Evolutionary conservation across 2,329 filamentous ascomycete genomes (phyloP).

Genomic region (Coleophoma eucalyptorum): DNA sequence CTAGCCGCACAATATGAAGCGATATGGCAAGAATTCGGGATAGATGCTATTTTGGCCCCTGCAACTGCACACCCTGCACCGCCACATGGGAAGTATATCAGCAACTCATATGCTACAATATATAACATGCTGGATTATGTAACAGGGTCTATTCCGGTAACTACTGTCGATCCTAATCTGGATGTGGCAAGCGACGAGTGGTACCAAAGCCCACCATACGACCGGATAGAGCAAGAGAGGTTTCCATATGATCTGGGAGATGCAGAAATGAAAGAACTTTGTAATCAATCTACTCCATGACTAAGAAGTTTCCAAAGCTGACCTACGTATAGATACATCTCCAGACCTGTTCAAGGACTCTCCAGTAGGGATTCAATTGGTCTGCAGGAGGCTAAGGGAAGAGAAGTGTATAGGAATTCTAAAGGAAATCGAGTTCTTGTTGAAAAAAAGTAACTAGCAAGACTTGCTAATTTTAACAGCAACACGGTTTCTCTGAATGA

Average conservation of each 20-base stretch:
- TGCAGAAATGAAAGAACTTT: not conserved
- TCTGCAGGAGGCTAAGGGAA: not conserved
- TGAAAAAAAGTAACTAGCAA: too few species aligned
- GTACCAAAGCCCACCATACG: not conserved
- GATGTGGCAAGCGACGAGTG: not conserved
- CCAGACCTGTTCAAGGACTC: not conserved
- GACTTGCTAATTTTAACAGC: too few species aligned
- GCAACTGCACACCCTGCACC: not conserved
- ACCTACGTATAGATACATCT: not conserved
- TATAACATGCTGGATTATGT: slow-evolving; percentile 3
- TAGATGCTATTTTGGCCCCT: not conserved
- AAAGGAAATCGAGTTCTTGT: not conserved
- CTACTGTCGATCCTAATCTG: not conserved
- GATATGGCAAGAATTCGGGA: not conserved
- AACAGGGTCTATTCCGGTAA: not conserved
- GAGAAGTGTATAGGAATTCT: not conserved
- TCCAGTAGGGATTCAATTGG: not conserved
- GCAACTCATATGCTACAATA: slow-evolving; percentile 1
- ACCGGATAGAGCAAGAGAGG: not conserved
- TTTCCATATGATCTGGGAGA: not conserved
- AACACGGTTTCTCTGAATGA: too few species aligned
- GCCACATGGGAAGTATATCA: slow-evolving; percentile 1
- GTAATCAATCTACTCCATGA: not conserved
- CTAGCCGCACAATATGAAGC: not conserved
- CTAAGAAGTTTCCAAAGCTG: not conserved